These are phyloP conservation scores for Syzygium jambos DNA, from an alignment of 345 rosid species.

Conservation along the genomic window DNA sequence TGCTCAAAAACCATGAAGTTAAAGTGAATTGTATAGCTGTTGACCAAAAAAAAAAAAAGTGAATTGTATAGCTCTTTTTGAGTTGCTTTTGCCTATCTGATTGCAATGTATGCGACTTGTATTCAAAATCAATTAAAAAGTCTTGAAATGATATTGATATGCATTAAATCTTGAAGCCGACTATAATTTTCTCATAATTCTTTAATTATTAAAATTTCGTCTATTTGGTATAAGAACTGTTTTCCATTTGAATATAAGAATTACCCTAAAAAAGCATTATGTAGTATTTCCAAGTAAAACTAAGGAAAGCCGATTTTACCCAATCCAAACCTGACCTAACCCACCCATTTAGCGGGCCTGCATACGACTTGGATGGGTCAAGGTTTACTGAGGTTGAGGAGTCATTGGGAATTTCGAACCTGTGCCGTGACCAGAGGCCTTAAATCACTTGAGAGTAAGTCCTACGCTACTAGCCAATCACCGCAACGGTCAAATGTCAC, in stretches of 20 bases:
- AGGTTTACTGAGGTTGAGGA: background rate
- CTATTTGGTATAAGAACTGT: background rate
- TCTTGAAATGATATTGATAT: background rate
- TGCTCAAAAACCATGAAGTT: background rate
- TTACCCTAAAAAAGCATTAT: background rate
- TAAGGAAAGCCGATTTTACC: background rate
- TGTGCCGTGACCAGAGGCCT: background rate
- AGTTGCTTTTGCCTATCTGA: background rate
- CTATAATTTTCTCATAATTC: background rate
- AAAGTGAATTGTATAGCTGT: background rate
- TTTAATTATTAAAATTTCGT: background rate
- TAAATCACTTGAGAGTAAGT: background rate
- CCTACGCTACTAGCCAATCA: background rate
- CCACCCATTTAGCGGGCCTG: background rate
- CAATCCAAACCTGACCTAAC: background rate
- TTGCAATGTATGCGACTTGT: background rate
- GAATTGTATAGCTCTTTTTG: background rate
- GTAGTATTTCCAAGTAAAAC: background rate
- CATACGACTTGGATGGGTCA: background rate
- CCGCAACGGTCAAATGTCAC: background rate
- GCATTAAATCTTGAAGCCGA: background rate
- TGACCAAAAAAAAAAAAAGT: too few relatives aligned
- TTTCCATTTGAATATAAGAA: background rate
- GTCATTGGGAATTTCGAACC: background rate
- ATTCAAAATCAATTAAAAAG: background rate